Evolutionary conservation across 345 rosid genomes (phyloP).

Genomic region (Hibiscus syriacus): DNA sequence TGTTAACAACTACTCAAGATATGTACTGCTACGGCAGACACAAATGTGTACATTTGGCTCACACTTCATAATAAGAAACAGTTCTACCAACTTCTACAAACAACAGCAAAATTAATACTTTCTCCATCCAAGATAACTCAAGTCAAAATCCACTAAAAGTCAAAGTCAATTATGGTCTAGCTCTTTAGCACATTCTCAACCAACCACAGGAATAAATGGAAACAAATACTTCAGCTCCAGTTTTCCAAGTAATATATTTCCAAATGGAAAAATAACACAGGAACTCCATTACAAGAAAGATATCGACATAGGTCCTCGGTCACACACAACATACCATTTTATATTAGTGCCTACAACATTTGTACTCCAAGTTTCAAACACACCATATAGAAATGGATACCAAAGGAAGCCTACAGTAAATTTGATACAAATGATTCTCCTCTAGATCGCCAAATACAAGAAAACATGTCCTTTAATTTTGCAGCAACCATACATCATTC

Average conservation of each 20-base stretch:
- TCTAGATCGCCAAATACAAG: neutral
- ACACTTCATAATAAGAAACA: no score
- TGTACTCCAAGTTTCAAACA: neutral
- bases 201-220: neutral
- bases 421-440: neutral
- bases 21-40: no score
- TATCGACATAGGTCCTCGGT: neutral
- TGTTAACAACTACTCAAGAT: neutral
- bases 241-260: neutral
- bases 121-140: neutral
- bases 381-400: neutral
- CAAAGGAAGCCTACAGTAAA: neutral
- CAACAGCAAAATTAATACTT: neutral
- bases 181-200: no score
- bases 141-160: neutral
- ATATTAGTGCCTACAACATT: neutral
- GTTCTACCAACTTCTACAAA: no score
- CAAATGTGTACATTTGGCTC: no score
- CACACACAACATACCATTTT: neutral
- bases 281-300: neutral
- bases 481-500: no score
- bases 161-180: no score
- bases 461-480: neutral
- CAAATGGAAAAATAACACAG: neutral
- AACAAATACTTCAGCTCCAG: neutral